These are phyloP conservation scores for Cyclanthera cordifolia DNA, from an alignment of 306 rosid genomes.

Conservation along the genomic window DNA sequence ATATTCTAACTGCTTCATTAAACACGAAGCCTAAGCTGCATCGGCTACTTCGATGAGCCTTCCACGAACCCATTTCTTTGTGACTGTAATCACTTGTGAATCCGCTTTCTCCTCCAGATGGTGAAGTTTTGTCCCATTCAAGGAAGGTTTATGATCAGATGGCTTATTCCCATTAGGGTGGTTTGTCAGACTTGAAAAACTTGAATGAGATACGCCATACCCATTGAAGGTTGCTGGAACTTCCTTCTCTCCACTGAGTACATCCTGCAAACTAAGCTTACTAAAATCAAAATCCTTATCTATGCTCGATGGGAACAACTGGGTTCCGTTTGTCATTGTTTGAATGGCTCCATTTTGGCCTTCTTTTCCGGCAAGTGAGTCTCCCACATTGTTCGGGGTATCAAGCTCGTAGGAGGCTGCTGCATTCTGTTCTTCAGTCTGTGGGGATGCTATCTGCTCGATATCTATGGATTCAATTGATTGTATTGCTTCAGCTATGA, in stretches of 20 bases:
- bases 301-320: constrained; percentile 19
- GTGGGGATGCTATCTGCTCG: constrained; percentile 19
- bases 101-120: constrained; percentile 24
- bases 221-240: constrained; percentile 28
- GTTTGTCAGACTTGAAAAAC: constrained; percentile 24
- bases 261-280: constrained; percentile 30
- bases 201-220: constrained; percentile 18
- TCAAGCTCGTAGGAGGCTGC: constrained; percentile 20
- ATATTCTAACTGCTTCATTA: constrained; percentile 4
- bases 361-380: constrained; percentile 11
- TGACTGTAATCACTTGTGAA: constrained; percentile 22
- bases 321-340: constrained; percentile 42
- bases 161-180: constrained; percentile 23
- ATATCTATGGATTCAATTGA: constrained; percentile 56
- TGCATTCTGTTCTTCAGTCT: constrained; percentile 22
- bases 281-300: constrained; percentile 29
- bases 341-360: constrained; percentile 22
- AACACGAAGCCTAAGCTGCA: constrained; percentile 20
- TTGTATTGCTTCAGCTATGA: constrained; percentile 83
- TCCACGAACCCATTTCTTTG: constrained; percentile 82
- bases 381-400: constrained; percentile 14
- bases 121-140: constrained; percentile 27
- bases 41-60: constrained; percentile 62
- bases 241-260: constrained; percentile 30
- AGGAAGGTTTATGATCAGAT: constrained; percentile 20